These are phyloP conservation scores for Xylaria telfairii DNA, from an alignment of 495 filamentous ascomycete genomes.

Conservation along the genomic window DNA sequence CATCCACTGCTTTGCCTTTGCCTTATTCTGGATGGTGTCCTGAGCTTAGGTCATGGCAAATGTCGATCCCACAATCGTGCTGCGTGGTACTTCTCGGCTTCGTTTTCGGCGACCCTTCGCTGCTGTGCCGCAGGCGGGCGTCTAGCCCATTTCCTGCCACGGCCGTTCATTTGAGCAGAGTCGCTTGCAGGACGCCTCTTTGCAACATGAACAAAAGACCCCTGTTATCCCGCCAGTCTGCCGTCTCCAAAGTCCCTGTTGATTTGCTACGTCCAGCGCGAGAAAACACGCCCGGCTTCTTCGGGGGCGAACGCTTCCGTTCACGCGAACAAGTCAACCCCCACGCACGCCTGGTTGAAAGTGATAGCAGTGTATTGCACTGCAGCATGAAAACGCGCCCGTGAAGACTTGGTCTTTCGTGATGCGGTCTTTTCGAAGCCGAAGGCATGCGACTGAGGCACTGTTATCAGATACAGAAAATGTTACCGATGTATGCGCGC, in stretches of 20 bases:
- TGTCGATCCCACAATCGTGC: constrained; percentile 12
- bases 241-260: constrained; percentile 7
- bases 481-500: background rate
- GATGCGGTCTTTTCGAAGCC: background rate
- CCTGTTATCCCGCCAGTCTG: constrained; percentile 21
- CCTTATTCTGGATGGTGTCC: background rate
- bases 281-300: constrained; percentile 3
- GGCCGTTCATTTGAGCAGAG: constrained; percentile 10
- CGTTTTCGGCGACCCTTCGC: background rate
- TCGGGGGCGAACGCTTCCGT: constrained; percentile 1
- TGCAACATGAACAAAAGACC: constrained; percentile 2
- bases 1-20: background rate
- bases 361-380: background rate
- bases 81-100: constrained; percentile 23
- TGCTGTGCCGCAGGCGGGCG: constrained; percentile 27
- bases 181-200: constrained; percentile 19
- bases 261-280: constrained; percentile 6
- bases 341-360: background rate
- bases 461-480: background rate
- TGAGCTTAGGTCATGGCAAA: background rate
- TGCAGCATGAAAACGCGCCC: background rate
- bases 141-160: constrained; percentile 5
- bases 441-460: background rate
- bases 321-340: background rate
- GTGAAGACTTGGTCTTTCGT: constrained; percentile 1